Evolutionary conservation across 2,329 filamentous ascomycete genomes (phyloP).

Genomic region (Aspergillus aculeatus): DNA sequence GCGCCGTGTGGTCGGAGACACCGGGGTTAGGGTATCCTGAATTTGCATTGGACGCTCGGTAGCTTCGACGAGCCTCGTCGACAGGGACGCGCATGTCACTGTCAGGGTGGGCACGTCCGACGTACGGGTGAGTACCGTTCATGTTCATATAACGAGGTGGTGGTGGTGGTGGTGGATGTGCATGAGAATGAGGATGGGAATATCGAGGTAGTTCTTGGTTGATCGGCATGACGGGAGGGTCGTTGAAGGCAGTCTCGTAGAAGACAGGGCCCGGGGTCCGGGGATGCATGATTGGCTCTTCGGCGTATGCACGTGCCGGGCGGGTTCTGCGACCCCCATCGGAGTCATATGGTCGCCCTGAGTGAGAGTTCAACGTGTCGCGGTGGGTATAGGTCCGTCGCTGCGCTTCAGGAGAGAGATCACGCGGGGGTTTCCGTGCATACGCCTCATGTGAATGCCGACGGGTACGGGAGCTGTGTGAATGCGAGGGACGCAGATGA

Average conservation of each 20-base stretch:
- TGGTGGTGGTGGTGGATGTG: background rate
- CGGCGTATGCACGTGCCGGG: conserved; percentile 10
- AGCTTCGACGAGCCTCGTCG: conserved; percentile 28
- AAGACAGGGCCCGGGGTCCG: conserved; percentile 10
- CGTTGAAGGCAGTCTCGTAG: conserved; percentile 19
- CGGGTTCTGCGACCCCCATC: conserved; percentile 19
- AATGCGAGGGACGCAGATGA: conserved; percentile 15
- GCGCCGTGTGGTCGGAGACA: background rate
- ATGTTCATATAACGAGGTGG: conserved; percentile 7
- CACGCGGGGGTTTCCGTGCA: conserved; percentile 28
- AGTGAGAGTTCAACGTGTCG: conserved; percentile 8
- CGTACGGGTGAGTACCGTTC: conserved; percentile 13
- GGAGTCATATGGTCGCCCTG: conserved; percentile 19
- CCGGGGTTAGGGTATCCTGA: background rate
- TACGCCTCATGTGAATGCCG: conserved; percentile 41
- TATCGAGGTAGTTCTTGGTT: conserved; percentile 13
- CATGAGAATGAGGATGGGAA: conserved; percentile 17
- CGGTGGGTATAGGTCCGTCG: conserved; percentile 10
- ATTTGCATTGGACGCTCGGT: conserved; percentile 20
- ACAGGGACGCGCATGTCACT: conserved; percentile 16
- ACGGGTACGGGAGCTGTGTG: conserved; percentile 24
- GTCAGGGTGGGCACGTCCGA: conserved; percentile 25
- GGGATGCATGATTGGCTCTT: conserved; percentile 15
- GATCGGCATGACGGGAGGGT: conserved; percentile 12
- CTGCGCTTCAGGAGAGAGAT: conserved; percentile 27